Conservation (phyloP, 495 filamentous ascomycete species). For the Penicillium cinerascens region DNA sequence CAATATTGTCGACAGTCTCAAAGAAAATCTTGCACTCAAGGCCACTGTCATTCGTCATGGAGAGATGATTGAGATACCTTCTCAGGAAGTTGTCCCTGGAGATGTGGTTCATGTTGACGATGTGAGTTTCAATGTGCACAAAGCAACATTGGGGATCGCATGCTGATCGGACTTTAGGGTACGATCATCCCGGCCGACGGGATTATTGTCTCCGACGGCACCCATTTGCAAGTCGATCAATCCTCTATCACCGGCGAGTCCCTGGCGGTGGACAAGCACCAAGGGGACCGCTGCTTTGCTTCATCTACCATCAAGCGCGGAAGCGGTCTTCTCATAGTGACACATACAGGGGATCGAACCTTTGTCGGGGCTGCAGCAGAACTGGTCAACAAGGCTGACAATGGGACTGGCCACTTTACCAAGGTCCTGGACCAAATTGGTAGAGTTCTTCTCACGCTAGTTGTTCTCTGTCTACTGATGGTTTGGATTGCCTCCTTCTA, state of each 20-base stretch:
- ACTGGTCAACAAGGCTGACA: constrained; percentile 70
- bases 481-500: constrained; percentile 89
- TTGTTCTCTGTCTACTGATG: constrained; percentile 72
- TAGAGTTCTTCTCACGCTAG: constrained; percentile 67
- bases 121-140: constrained; percentile 30
- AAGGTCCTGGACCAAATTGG: constrained; percentile 83
- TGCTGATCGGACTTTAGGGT: constrained; percentile 43
- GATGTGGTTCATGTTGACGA: constrained; percentile 88
- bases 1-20: constrained; percentile 87
- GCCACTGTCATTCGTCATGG: constrained; percentile 80
- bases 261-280: constrained; percentile 83
- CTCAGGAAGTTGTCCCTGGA: constrained; percentile 78
- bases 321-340: constrained; percentile 75
- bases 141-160: neutral
- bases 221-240: constrained; percentile 87
- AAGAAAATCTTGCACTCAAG: constrained; percentile 84
- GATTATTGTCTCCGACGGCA: constrained; percentile 71
- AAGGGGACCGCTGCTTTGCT: constrained; percentile 72
- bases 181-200: constrained; percentile 90
- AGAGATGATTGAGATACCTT: constrained; percentile 64
- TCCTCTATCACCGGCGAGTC: constrained; percentile 91
- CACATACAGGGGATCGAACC: constrained; percentile 79
- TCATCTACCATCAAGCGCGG: constrained; percentile 90
- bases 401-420: constrained; percentile 80
- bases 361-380: constrained; percentile 87